Base-by-base conservation (phyloP, 1,139 yeast species). In the Suhomyces coccinellae region DNA sequence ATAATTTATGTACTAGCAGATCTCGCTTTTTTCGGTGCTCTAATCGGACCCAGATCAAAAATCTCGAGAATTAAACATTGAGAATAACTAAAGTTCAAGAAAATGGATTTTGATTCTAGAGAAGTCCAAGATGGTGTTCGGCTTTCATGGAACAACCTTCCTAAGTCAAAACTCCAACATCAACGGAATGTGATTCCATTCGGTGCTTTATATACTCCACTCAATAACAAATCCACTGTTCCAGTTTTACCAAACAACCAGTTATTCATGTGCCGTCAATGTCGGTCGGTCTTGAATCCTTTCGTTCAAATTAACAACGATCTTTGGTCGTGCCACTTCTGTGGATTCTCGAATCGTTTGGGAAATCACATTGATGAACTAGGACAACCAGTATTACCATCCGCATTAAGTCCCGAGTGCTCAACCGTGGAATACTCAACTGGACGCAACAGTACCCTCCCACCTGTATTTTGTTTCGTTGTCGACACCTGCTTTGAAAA, bases 101-200 rank as follows among this genome's bases (percentile, higher is more conserved):
- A n/a, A 16, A 54, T 54, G 87, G 86, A 84, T 62, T 89, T 90
- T 65, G 98, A 91, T 65, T 79, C 80, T 37, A 79, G 81, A 57
- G 99, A 93, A 67, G 98, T 93, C 62, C 66, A 69, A 47, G 95
- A 91, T 62, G 99, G 98, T 45, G 83, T 90, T 40, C 82, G 98
- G 55, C 80, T 87, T 64, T 80, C 97, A 20, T 93, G 98, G 97
- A 91, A 88, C 65, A 80, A 82, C 40, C 75, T 93, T 44, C 90
- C 93, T 12, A 68, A 80, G 33, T 74, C 85, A 11, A 76, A 76
- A 54, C 70, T 78, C 37, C 86, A 83, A 47, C 82, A 83, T 44
- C 72, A 78, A 26, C 64, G 85, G 40, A 74, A 81, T 42, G 75
- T 80, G 1, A 73, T 84, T 8, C 91, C 91, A 1, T 61, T 83